Evolutionary conservation across 1,284 basidiomycete species (phyloP).

Genomic region (Porogramme epimiltina): DNA sequence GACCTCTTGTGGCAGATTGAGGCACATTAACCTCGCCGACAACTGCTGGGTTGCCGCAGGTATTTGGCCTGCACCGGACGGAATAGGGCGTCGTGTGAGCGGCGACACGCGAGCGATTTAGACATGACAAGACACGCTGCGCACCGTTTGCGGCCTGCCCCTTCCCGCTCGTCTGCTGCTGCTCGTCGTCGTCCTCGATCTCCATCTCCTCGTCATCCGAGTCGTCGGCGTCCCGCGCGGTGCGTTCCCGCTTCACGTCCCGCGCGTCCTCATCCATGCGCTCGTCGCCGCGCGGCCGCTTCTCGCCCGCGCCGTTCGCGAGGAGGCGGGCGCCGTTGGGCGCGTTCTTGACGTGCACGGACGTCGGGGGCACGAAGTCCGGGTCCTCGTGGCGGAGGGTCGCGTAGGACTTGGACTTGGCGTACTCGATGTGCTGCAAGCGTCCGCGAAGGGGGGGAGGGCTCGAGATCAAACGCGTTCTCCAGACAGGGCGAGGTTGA

Average conservation of each 20-base stretch:
- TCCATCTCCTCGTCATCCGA: constrained; percentile 84
- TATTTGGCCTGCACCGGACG: constrained; percentile 38
- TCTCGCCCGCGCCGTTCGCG: constrained; percentile 45
- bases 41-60: constrained; percentile 58
- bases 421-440: constrained; percentile 82
- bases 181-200: constrained; percentile 79
- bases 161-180: constrained; percentile 15
- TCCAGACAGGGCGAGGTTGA: constrained; percentile 27
- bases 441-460: constrained; percentile 11
- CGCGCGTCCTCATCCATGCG: constrained; percentile 56
- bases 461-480: constrained; percentile 32
- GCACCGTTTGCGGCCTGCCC: constrained; percentile 17
- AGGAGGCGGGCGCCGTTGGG: constrained; percentile 16
- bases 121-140: constrained; percentile 3
- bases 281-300: constrained; percentile 66
- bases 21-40: constrained; percentile 70
- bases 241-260: constrained; percentile 68
- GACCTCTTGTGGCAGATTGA: constrained; percentile 80
- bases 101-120: background rate
- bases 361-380: constrained; percentile 67
- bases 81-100: constrained; percentile 17
- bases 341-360: constrained; percentile 49
- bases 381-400: constrained; percentile 76
- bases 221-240: constrained; percentile 50
- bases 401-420: constrained; percentile 84